phyloP scores from a whole-genome alignment of 345 rosid species.

The Raphanus sativus region DNA sequence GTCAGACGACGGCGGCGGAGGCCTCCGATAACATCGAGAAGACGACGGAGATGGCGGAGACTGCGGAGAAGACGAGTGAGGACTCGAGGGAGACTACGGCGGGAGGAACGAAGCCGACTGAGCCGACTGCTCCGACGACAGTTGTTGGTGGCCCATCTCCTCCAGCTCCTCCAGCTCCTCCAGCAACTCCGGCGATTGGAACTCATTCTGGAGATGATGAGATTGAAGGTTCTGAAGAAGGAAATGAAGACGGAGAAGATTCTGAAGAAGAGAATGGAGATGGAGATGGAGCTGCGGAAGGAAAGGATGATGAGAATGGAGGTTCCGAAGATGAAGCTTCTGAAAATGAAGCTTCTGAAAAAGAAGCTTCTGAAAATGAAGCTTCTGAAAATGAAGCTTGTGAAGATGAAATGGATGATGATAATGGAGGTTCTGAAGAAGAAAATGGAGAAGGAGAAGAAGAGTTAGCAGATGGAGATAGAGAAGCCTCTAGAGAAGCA shows the following conservation, averaged over 20 bases:
- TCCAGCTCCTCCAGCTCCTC: neutral
- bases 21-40: too few relatives aligned
- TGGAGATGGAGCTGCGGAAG: neutral
- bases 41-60: neutral
- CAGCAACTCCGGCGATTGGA: neutral
- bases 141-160: neutral
- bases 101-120: neutral
- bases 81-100: neutral
- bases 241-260: neutral
- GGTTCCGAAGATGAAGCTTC: too few relatives aligned
- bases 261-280: neutral
- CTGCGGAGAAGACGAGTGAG: neutral
- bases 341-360: too few relatives aligned
- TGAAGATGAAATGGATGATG: too few relatives aligned
- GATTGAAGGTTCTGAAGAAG: neutral
- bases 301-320: neutral
- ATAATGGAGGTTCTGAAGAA: too few relatives aligned
- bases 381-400: too few relatives aligned
- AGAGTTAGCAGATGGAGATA: too few relatives aligned
- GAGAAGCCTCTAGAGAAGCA: too few relatives aligned
- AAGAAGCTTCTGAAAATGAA: too few relatives aligned
- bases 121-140: neutral
- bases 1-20: neutral
- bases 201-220: neutral
- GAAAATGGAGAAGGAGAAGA: too few relatives aligned